Evolutionary conservation across 202 grass and related monocot species (phyloP), one percentile per base, ranked within the genome.

Genomic region (Zizania palustris): DNA sequence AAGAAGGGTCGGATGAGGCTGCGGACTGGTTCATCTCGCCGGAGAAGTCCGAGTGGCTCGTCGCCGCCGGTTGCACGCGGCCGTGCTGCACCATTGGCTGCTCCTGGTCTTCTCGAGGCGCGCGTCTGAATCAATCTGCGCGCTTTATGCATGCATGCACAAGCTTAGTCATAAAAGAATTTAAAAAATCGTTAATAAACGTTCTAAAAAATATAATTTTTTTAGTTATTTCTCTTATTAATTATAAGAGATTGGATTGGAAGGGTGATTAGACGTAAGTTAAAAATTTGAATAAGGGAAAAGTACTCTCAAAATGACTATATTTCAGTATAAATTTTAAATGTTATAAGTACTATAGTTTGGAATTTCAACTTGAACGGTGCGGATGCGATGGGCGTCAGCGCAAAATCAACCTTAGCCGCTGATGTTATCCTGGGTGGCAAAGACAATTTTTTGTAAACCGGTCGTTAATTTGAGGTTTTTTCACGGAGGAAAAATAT

Each of bases 21-120:
- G 76, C 58, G 35, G 79, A 83, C 41, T 86, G 72, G 72, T 63
- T 63, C 72, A 83, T 77, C 75, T 88, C 88, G 59, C 81, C 75
- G 54, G 89, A 83, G 92, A 79, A 87, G 73, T 85, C 78, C 4
- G 84, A 77, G 71, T 40, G 74, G 71, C 45, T 75, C 39, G 82
- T 39, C 14, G 84, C 73, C 14, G 80, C 60, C 73, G 81, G 77
- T 84, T 88, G 83, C 13, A 85, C 90, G 1, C 81, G 80, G 42
- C 61, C 83, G 60, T 92, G 78, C 11, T 37, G 67, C 86, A 88
- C 87, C 79, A 82, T 78, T 45, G 75, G 68, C 43, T 42, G 37
- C 74, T 78, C 66, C 81, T 28, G 28, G 28, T 28, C 28, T 28
- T 28, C 28, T 84, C 50, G 2, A 39, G 11, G 55, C 57, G 77